Conservation (phyloP, 2,329 filamentous ascomycete genomes). For the Neofusicoccum kwambonambiense region DNA sequence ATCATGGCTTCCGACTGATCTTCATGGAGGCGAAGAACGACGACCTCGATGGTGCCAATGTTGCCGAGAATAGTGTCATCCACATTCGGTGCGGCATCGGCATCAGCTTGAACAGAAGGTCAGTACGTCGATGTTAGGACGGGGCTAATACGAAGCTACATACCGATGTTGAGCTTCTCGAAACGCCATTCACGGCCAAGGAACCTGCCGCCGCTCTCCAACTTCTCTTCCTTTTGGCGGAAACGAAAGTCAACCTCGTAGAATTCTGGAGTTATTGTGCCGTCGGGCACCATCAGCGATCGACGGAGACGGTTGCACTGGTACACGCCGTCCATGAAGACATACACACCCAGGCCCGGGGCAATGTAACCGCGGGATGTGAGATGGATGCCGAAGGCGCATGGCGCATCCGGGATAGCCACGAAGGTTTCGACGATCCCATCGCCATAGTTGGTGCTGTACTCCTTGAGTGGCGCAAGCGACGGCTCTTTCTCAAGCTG, state of each 20-base stretch:
- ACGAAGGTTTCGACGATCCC: slow-evolving; percentile 53
- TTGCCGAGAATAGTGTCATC: slow-evolving; percentile 34
- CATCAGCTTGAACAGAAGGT: slow-evolving; percentile 20
- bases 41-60: slow-evolving; percentile 49
- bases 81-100: slow-evolving; percentile 36
- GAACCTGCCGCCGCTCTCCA: slow-evolving; percentile 44
- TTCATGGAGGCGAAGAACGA: slow-evolving; percentile 45
- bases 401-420: slow-evolving; percentile 46
- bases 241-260: slow-evolving; percentile 50
- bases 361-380: slow-evolving; percentile 52
- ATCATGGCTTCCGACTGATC: not conserved
- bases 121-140: not conserved
- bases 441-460: slow-evolving; percentile 51
- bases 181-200: slow-evolving; percentile 56
- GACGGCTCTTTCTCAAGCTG: slow-evolving; percentile 49
- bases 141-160: slow-evolving; percentile 11
- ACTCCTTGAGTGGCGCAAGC: slow-evolving; percentile 48
- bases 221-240: slow-evolving; percentile 54
- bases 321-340: slow-evolving; percentile 58
- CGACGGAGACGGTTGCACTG: slow-evolving; percentile 57
- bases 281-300: slow-evolving; percentile 36
- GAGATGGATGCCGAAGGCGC: slow-evolving; percentile 51
- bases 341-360: slow-evolving; percentile 53
- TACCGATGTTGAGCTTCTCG: slow-evolving; percentile 49
- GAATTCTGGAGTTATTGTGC: slow-evolving; percentile 20